Evolutionary conservation across 2,329 filamentous ascomycete genomes (phyloP).

Genomic region (Botrytis porri): DNA sequence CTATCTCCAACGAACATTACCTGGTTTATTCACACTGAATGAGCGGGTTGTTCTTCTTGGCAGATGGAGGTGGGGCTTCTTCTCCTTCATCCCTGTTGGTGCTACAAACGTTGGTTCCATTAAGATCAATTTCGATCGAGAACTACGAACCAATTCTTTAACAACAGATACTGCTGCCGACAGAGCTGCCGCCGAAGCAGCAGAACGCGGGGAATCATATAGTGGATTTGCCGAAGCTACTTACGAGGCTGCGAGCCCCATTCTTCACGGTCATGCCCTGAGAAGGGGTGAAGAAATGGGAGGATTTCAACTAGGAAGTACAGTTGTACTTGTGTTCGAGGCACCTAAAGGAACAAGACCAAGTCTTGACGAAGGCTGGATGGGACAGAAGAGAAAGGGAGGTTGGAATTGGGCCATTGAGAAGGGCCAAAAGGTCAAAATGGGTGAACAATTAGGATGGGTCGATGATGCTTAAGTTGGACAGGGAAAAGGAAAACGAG

Average conservation of each 20-base stretch:
- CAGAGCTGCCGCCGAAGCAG: slow-evolving; percentile 75
- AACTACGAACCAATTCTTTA: slow-evolving; percentile 88
- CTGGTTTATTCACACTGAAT: slow-evolving; percentile 93
- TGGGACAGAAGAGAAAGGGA: slow-evolving; percentile 51
- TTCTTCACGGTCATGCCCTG: slow-evolving; percentile 80
- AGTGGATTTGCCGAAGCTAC: slow-evolving; percentile 91
- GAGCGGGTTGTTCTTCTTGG: slow-evolving; percentile 92
- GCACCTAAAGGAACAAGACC: slow-evolving; percentile 65
- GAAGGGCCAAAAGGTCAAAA: slow-evolving; percentile 82
- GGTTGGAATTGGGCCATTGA: slow-evolving; percentile 86
- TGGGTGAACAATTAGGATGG: slow-evolving; percentile 81
- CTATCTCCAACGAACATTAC: slow-evolving; percentile 87
- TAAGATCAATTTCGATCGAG: slow-evolving; percentile 92
- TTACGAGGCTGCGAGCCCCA: slow-evolving; percentile 72
- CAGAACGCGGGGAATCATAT: slow-evolving; percentile 73
- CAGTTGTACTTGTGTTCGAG: slow-evolving; percentile 94
- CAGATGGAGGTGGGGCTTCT: slow-evolving; percentile 96
- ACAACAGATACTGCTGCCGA: slow-evolving; percentile 92
- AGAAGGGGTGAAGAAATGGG: slow-evolving; percentile 95
- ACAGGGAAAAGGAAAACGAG: background rate
- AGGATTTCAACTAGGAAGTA: slow-evolving; percentile 92
- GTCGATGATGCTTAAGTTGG: slow-evolving; percentile 51
- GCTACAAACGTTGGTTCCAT: slow-evolving; percentile 98
- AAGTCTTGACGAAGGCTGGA: slow-evolving; percentile 59
- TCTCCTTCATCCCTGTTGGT: slow-evolving; percentile 91